These are phyloP conservation scores for Psilocybe cubensis DNA, from an alignment of 768 basidiomycete genomes.

Conservation along the genomic window DNA sequence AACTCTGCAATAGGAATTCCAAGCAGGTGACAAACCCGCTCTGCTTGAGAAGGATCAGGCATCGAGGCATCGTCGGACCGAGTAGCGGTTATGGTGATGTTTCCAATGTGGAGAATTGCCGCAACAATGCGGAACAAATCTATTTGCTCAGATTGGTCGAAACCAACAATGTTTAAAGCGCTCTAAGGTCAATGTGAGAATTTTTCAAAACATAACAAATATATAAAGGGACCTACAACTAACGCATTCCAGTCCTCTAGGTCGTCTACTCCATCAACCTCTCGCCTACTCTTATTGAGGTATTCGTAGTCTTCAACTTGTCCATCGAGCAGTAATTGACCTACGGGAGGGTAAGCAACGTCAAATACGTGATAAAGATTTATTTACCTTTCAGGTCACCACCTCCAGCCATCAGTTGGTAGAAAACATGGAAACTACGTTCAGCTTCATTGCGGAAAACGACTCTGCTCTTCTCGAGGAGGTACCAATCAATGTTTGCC, in stretches of 20 bases:
- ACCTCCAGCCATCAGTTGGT: constrained; percentile 86
- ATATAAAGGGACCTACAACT: constrained; percentile 49
- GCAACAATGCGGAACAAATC: constrained; percentile 95
- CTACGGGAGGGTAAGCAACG: constrained; percentile 38
- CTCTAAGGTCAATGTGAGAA: constrained; percentile 43
- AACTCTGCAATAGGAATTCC: constrained; percentile 90
- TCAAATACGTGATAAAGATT: not conserved
- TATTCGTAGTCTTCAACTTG: constrained; percentile 85
- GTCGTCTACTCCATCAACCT: constrained; percentile 97
- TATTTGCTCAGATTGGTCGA: constrained; percentile 80
- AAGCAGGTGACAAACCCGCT: constrained; percentile 87
- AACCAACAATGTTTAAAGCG: constrained; percentile 90
- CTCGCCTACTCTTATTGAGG: constrained; percentile 84
- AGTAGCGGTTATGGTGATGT: constrained; percentile 81
- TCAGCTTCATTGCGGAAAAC: constrained; percentile 88
- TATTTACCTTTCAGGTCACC: constrained; percentile 66
- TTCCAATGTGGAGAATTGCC: constrained; percentile 93
- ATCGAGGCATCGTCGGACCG: constrained; percentile 80
- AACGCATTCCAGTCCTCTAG: constrained; percentile 83
- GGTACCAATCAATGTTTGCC: constrained; percentile 98
- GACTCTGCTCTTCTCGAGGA: constrained; percentile 96
- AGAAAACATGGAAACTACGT: constrained; percentile 96
- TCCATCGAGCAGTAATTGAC: constrained; percentile 73
- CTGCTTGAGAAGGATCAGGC: constrained; percentile 84
- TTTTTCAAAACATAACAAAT: not conserved